Percentiles rank a stretch among this genome's conserved stretches.
These are phyloP conservation scores for Eremochloa ophiuroides DNA, from an alignment of 176 grass and related monocot genomes.

Conservation along the genomic window DNA sequence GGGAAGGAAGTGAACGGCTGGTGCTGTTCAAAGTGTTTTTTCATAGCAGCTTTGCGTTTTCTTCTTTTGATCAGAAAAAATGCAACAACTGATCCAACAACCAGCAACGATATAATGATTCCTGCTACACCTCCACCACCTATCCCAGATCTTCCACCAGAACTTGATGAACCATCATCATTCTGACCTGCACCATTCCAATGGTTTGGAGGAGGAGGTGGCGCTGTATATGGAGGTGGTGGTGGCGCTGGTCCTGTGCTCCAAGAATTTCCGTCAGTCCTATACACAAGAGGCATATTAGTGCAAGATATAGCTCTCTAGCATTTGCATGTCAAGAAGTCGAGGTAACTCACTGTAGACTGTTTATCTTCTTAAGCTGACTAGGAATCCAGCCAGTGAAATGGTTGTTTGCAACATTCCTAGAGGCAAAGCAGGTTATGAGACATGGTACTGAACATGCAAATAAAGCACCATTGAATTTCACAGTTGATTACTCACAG, in stretches of 20 bases:
- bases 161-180: slow-evolving; percentile 38
- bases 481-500: slow-evolving; percentile 58
- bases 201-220: slow-evolving; percentile 68
- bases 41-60: slow-evolving; percentile 37
- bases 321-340: background rate
- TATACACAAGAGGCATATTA: slow-evolving; percentile 32
- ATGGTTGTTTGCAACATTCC: slow-evolving; percentile 82
- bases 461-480: slow-evolving; percentile 21
- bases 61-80: slow-evolving; percentile 77
- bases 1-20: slow-evolving; percentile 63
- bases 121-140: slow-evolving; percentile 73
- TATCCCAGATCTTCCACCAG: slow-evolving; percentile 63
- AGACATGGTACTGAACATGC: slow-evolving; percentile 22
- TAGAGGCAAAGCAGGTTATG: slow-evolving; percentile 36
- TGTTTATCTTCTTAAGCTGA: slow-evolving; percentile 91
- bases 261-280: slow-evolving; percentile 94
- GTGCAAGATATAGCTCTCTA: slow-evolving; percentile 22
- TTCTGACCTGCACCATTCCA: slow-evolving; percentile 55
- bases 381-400: slow-evolving; percentile 98
- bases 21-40: slow-evolving; percentile 67
- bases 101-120: slow-evolving; percentile 78
- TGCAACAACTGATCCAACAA: slow-evolving; percentile 63
- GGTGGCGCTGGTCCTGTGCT: slow-evolving; percentile 78
- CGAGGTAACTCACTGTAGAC: slow-evolving; percentile 70
- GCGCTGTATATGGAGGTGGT: slow-evolving; percentile 81